Conservation (phyloP, 163 green algal species). For the Coccomyxa subellipsoidea region DNA sequence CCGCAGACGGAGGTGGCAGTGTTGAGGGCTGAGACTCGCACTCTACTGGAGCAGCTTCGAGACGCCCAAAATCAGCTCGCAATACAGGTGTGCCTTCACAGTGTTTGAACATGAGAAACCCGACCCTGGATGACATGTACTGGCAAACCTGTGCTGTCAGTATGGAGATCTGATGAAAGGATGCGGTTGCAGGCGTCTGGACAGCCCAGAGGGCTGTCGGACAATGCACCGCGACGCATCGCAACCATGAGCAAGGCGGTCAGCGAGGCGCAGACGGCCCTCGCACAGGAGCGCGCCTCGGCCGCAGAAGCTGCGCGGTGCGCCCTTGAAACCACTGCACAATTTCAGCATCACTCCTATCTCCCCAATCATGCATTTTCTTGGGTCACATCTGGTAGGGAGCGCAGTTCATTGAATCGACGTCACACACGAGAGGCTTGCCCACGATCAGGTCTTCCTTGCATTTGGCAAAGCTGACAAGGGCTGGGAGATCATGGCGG, state of each 20-base stretch:
- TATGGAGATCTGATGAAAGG: neutral
- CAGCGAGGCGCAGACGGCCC: constrained; percentile 19
- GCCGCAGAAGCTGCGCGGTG: constrained; percentile 22
- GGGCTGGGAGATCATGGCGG: too few species aligned
- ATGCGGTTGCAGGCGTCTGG: neutral
- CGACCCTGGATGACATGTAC: neutral
- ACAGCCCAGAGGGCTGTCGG: neutral
- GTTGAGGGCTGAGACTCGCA: constrained; percentile 50
- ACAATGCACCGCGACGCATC: neutral
- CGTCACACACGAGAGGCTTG: too few species aligned
- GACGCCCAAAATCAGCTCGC: constrained; percentile 64
- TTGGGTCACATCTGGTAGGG: too few species aligned
- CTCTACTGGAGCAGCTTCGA: constrained; percentile 48
- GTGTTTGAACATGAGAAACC: neutral
- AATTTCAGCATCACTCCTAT: too few species aligned
- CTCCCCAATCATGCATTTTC: too few species aligned
- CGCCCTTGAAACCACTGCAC: too few species aligned
- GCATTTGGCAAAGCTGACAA: too few species aligned
- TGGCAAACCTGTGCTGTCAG: too few species aligned
- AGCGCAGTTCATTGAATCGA: too few species aligned
- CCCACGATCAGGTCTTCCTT: too few species aligned
- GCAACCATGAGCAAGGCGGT: neutral
- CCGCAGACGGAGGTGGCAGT: constrained; percentile 43
- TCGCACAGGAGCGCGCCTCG: neutral
- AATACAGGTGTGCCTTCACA: constrained; percentile 26